Percentiles rank a stretch among this genome's conserved stretches.
These are phyloP conservation scores for Cyberlindnera galapagoensis DNA, from an alignment of 805 yeast species.

Conservation along the genomic window DNA sequence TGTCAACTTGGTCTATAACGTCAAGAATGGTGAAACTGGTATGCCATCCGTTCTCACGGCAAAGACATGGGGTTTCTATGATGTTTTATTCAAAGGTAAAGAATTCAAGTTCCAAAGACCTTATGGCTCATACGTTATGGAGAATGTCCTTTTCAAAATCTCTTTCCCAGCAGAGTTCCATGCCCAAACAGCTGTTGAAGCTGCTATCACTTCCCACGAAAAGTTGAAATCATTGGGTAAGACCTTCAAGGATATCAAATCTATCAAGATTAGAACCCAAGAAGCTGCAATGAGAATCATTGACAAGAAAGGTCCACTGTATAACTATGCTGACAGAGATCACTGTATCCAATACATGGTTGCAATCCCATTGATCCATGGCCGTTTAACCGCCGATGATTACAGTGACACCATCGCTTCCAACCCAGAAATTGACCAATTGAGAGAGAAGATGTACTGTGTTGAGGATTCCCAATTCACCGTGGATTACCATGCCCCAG, in stretches of 20 bases:
- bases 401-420: slow-evolving; percentile 45
- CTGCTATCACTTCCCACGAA: slow-evolving; percentile 40
- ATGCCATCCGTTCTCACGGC: slow-evolving; percentile 55
- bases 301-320: slow-evolving; percentile 52
- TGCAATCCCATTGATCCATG: slow-evolving; percentile 49
- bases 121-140: slow-evolving; percentile 56
- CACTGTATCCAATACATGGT: slow-evolving; percentile 62
- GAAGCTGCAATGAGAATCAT: slow-evolving; percentile 57
- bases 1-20: slow-evolving; percentile 47
- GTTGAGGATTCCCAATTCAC: slow-evolving; percentile 44
- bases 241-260: slow-evolving; percentile 41
- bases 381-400: slow-evolving; percentile 52
- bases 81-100: slow-evolving; percentile 48
- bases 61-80: slow-evolving; percentile 58
- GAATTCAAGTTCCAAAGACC: slow-evolving; percentile 47
- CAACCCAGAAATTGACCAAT: slow-evolving; percentile 44
- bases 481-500: slow-evolving; percentile 48
- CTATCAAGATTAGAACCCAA: slow-evolving; percentile 47
- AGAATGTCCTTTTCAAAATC: slow-evolving; percentile 53
- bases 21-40: slow-evolving; percentile 46
- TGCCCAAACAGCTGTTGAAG: slow-evolving; percentile 60
- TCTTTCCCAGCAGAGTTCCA: slow-evolving; percentile 63
- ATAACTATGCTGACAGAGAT: slow-evolving; percentile 60
- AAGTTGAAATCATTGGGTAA: slow-evolving; percentile 34
- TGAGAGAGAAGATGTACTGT: slow-evolving; percentile 50